Base-by-base conservation (phyloP, 305 asterid genomes). In the Fraxinus dipetala region DNA sequence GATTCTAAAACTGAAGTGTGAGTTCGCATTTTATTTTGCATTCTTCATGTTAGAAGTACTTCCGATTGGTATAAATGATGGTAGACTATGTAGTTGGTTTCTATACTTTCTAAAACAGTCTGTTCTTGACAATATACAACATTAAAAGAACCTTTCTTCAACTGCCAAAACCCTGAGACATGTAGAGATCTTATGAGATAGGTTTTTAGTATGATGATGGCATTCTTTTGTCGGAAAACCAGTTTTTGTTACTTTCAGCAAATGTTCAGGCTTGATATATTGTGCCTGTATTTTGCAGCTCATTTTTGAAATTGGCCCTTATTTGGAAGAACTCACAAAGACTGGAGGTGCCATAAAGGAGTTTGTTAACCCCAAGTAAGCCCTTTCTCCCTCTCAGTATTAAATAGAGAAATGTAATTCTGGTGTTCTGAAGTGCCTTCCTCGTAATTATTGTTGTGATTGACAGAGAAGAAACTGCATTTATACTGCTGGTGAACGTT, bases 331-430 rank as follows among this genome's bases (percentile, higher is more conserved):
- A 91, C 98, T 94, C 85, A 82, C 95, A 16, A 94, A 90, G 87
- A 96, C 99, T 51, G 94, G 97, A 81, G 99, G 99, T 85, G 89
- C 91, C 34, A 96, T 96, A 80, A 89, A 89, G 89, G 99, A 96
- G 93, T 96, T 96, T 83, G 97, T 96, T 82, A 96, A 96, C 83
- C 99, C 99, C 63, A 96, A 96, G 99, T 96, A 92, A 87, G 80
- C 85, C 77, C 78, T 54, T 78, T 79, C 78, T 85, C 82, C 80
- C 38, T 83, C 81, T 38, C 75, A 38, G 31, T 51, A 38, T 32
- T 72, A 38, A 6, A 72, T n/a, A 72, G 45, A 30, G 75, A 30
- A 69, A 69, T 11, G 38, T n/a, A 65, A 26, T 65, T 65, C 73
- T 20, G 69, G 18, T 65, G 35, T 31, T 65, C 73, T 28, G 73